Evolutionary conservation across 495 filamentous ascomycete genomes (phyloP), one percentile per base, ranked within the genome.

Genomic region (Bathelium albidoporum): DNA sequence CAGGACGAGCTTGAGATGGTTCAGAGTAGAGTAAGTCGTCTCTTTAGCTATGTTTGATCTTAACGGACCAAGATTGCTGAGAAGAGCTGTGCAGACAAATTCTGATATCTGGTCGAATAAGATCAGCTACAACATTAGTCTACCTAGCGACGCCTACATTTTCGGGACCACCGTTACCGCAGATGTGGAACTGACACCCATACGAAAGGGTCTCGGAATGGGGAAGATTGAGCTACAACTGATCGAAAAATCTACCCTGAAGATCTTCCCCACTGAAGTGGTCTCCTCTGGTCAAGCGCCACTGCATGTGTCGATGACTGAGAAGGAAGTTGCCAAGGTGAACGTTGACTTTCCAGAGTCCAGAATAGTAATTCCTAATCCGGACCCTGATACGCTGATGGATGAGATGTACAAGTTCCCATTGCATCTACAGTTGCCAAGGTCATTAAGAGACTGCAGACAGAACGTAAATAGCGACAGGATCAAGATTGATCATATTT

Each of bases 101-200:
- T 89, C 95, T 73, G 95, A 95, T 69, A 83, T 94, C 62, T 98
- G 94, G 94, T 84, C 89, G 12, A 89, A 92, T 74, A 98, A 98
- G 78, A 83, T 97, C 69, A 86, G 94, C 70, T 97, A 97, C 73
- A 88, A 88, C 7, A 87, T 98, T 63, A 85, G 86, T 64, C 86
- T 92, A 9, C 92, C 94, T 1, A 89, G 87, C 61, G 96, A 95
- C 70, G 93, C 91, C 0, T 86, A 94, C 62, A 86, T 95, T 10
- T 96, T 96, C 67, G 94, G 94, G 41, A 95, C 89, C 18, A 80
- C 80, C 20, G 84, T 97, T 49, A 83, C 85, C 14, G 77, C 95
- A 31, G 85, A 93, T 62, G 90, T 96, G 73, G 80, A 84, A 49
- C 83, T 97, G 59, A 84, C 89, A 7, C 90, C 93, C 1, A 76